Percentiles rank a stretch among this genome's conserved stretches.
Conservation (phyloP, 2,329 filamentous ascomycete species). For the Colletotrichum neosansevieriae region DNA sequence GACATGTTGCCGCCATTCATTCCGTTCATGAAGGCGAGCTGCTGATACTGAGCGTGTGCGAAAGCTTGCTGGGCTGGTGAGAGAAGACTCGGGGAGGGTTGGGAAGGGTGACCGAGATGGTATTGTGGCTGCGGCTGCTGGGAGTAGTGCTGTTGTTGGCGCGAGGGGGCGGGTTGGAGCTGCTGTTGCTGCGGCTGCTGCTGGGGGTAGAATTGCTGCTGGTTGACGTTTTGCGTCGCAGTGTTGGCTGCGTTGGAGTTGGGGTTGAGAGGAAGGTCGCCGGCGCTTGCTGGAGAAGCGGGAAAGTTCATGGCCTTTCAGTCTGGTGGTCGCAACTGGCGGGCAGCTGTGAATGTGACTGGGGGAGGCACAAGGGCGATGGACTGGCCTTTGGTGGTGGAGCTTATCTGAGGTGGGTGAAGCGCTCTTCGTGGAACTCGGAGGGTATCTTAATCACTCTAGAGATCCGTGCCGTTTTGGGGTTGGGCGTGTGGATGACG, state of each 20-base stretch:
- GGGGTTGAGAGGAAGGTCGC: slow-evolving; percentile 47
- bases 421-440: slow-evolving; percentile 20
- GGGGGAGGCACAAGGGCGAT: slow-evolving; percentile 15
- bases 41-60: slow-evolving; percentile 41
- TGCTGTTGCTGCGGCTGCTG: slow-evolving; percentile 35
- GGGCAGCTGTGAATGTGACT: slow-evolving; percentile 35
- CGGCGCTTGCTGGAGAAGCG: slow-evolving; percentile 44
- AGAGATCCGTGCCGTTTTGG: slow-evolving; percentile 33
- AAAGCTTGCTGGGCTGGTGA: slow-evolving; percentile 41
- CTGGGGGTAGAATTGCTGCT: slow-evolving; percentile 34
- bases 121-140: slow-evolving; percentile 41
- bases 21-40: slow-evolving; percentile 57
- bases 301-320: slow-evolving; percentile 48
- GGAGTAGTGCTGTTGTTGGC: slow-evolving; percentile 41
- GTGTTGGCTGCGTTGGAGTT: slow-evolving; percentile 42
- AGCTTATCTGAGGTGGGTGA: slow-evolving; percentile 38
- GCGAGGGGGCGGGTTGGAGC: slow-evolving; percentile 25
- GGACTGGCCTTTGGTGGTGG: slow-evolving; percentile 32
- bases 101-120: slow-evolving; percentile 39
- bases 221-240: slow-evolving; percentile 38
- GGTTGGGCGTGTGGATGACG: slow-evolving; percentile 34
- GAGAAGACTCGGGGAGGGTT: slow-evolving; percentile 36
- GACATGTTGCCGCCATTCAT: slow-evolving; percentile 62
- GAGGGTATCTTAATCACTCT: slow-evolving; percentile 33
- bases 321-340: slow-evolving; percentile 38